Evolutionary conservation across 192 early-diverging fungal genomes (phyloP).

Genomic region (Pilaira anomala): DNA sequence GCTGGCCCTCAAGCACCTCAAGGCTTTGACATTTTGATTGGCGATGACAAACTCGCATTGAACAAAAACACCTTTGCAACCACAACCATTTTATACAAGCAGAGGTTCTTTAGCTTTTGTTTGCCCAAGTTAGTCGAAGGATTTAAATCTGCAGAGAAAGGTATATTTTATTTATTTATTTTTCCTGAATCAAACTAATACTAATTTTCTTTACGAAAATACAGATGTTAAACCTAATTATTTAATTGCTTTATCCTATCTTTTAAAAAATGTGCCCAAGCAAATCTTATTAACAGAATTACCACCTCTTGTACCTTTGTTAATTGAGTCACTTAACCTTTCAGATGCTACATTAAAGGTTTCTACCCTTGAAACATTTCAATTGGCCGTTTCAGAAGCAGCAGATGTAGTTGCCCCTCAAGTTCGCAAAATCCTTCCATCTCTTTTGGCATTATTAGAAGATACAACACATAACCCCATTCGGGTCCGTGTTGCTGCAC

Average conservation of each 20-base stretch:
- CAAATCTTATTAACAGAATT: conserved; percentile 78
- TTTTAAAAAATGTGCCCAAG: conserved; percentile 80
- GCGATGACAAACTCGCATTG: conserved; percentile 66
- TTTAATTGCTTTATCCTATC: conserved; percentile 78
- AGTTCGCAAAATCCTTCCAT: conserved; percentile 40
- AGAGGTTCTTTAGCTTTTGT: conserved; percentile 79
- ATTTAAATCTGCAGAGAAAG: conserved; percentile 44
- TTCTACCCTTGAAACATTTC: conserved; percentile 74
- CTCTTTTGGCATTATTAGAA: conserved; percentile 39
- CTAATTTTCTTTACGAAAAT: not conserved
- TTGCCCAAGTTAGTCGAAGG: conserved; percentile 63
- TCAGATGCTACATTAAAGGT: conserved; percentile 65
- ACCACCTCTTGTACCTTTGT: conserved; percentile 72
- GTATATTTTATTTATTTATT: conserved; percentile 13
- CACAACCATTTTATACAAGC: conserved; percentile 73
- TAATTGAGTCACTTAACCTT: conserved; percentile 70
- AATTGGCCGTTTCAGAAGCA: conserved; percentile 67
- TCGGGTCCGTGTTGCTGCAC: conserved; percentile 69
- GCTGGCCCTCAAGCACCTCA: conserved; percentile 55
- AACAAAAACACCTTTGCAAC: conserved; percentile 67
- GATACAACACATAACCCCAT: conserved; percentile 31
- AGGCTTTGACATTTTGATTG: conserved; percentile 71
- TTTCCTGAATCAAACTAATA: not conserved
- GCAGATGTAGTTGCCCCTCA: conserved; percentile 63
- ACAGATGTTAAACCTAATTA: conserved; percentile 66